Conservation (phyloP, 139 green algal genomes). For the Desmodesmus armatus region DNA sequence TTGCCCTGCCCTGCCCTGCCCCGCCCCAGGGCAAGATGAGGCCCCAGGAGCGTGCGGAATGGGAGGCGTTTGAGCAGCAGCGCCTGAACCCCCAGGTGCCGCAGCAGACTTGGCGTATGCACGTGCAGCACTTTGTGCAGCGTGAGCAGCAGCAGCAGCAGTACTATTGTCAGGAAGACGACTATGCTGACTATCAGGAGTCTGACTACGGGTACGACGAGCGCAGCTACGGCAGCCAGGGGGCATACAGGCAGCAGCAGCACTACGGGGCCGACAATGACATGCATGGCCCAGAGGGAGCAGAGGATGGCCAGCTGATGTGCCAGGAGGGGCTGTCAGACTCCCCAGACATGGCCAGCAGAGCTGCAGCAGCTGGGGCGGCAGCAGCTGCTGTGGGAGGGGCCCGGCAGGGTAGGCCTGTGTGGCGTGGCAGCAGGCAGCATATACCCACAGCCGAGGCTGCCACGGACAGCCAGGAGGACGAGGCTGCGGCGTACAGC, state of each 20-base stretch:
- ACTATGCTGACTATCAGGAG: background rate
- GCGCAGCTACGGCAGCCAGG: no score
- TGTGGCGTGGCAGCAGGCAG: conserved; percentile 3
- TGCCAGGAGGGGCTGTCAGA: background rate
- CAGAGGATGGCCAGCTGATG: background rate
- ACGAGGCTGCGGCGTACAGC: background rate
- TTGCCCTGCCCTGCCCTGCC: background rate
- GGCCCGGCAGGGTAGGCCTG: no score
- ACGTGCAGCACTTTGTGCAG: background rate
- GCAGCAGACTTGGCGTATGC: background rate
- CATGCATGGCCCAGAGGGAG: background rate
- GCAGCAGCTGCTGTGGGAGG: background rate
- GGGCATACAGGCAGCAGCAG: no score
- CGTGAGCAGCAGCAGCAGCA: conserved; percentile 17
- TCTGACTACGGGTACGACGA: background rate
- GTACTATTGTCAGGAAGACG: background rate
- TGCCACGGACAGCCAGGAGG: background rate
- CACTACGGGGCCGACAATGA: background rate
- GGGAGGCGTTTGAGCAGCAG: conserved; percentile 31
- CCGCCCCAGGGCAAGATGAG: background rate
- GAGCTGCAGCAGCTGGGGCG: background rate
- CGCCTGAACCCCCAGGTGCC: background rate
- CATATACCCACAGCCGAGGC: conserved; percentile 22
- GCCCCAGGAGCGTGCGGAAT: conserved; percentile 22
- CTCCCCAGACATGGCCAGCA: background rate